These are phyloP conservation scores for Arabis alpina DNA, from an alignment of 345 rosid species.

Conservation along the genomic window DNA sequence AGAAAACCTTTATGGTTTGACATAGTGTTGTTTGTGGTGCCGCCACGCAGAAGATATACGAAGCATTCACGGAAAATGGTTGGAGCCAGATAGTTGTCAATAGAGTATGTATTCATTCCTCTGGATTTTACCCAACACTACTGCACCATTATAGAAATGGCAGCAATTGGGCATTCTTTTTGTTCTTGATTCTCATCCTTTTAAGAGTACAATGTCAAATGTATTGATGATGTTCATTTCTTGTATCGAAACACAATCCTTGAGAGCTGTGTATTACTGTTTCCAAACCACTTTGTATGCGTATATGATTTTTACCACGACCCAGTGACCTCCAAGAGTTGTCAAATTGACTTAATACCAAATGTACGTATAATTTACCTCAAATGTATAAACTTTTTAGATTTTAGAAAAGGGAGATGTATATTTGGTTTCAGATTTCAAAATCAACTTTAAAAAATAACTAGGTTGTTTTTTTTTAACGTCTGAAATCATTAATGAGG, in stretches of 20 bases:
- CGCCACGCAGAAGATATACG: not conserved
- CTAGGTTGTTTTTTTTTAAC: too few species aligned
- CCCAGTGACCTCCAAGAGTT: too few species aligned
- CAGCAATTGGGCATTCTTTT: conserved; percentile 25
- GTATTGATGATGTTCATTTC: conserved; percentile 5
- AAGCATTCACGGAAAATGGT: conserved; percentile 8
- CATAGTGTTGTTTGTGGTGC: conserved; percentile 10
- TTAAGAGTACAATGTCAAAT: not conserved
- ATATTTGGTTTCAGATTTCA: too few species aligned
- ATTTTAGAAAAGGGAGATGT: too few species aligned
- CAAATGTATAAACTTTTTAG: too few species aligned
- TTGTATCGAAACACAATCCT: conserved; percentile 9
- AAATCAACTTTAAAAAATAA: too few species aligned
- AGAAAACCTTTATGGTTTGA: conserved; percentile 18
- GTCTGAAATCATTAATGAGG: too few species aligned
- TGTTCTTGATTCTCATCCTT: not conserved
- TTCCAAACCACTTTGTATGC: conserved; percentile 1
- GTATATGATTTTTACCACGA: not conserved
- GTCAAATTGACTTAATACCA: too few species aligned
- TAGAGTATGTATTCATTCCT: conserved; percentile 24
- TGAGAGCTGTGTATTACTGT: not conserved
- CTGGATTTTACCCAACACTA: conserved; percentile 22
- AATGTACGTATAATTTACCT: too few species aligned
- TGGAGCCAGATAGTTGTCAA: conserved; percentile 26
- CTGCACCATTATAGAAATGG: conserved; percentile 19